Conservation (phyloP, 345 rosid species). For the Populus ilicifolia region DNA sequence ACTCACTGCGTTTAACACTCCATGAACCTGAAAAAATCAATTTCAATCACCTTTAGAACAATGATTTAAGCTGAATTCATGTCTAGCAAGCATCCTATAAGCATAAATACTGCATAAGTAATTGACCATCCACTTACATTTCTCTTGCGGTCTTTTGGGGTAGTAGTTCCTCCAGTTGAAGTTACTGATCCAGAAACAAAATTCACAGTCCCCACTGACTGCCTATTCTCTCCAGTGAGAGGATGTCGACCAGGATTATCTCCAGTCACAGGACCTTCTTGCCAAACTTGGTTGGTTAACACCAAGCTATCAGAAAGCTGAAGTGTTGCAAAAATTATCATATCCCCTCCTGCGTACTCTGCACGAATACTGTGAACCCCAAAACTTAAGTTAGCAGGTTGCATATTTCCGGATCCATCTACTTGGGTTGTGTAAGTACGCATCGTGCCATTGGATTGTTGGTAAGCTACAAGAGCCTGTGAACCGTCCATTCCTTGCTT, state of each 20-base stretch:
- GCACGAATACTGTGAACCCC: conserved; percentile 36
- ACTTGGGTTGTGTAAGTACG: conserved; percentile 39
- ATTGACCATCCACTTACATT: conserved; percentile 50
- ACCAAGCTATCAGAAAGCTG: conserved; percentile 28
- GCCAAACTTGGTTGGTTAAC: conserved; percentile 60
- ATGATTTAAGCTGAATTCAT: background rate
- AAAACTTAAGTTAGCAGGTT: conserved; percentile 38
- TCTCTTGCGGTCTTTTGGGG: conserved; percentile 43
- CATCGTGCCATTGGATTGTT: conserved; percentile 32
- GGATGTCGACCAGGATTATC: conserved; percentile 7
- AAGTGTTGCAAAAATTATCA: conserved; percentile 64
- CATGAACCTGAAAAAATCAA: conserved; percentile 58
- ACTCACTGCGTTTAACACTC: conserved; percentile 73
- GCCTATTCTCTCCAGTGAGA: conserved; percentile 12
- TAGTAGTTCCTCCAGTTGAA: conserved; percentile 19
- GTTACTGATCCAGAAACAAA: conserved; percentile 42
- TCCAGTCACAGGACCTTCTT: conserved; percentile 42
- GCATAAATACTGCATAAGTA: background rate
- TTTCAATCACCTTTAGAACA: background rate
- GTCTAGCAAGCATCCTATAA: background rate
- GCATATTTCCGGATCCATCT: background rate
- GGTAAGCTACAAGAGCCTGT: conserved; percentile 62
- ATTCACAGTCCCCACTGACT: conserved; percentile 38
- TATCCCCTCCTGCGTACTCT: conserved; percentile 23
- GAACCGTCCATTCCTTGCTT: conserved; percentile 40